Percentiles rank a stretch among this genome's conserved stretches.
These are phyloP conservation scores for Cryphonectria nitschkei DNA, from an alignment of 2,329 filamentous ascomycete genomes.

Conservation along the genomic window DNA sequence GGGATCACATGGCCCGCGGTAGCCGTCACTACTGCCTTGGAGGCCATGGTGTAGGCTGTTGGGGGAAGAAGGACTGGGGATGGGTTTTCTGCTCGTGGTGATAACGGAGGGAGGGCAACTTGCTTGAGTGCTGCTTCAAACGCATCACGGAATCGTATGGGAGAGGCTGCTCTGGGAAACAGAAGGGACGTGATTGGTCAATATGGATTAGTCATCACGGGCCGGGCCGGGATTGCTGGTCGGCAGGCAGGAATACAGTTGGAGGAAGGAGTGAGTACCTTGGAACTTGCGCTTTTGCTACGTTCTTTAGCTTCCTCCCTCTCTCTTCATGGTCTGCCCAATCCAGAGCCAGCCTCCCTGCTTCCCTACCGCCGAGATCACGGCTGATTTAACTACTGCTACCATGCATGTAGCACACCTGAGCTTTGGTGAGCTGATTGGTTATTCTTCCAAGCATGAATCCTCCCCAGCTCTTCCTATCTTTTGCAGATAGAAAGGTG, in stretches of 20 bases:
- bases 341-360: not conserved
- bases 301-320: not conserved
- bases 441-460: not conserved
- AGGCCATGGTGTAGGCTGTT: slow-evolving; percentile 57
- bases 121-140: slow-evolving; percentile 19
- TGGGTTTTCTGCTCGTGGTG: slow-evolving; percentile 20
- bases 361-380: not conserved
- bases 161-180: slow-evolving; percentile 14
- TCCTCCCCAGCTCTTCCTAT: not conserved
- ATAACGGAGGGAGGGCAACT: slow-evolving; percentile 22
- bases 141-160: slow-evolving; percentile 17
- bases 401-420: not conserved
- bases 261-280: not conserved
- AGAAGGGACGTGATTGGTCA: slow-evolving; percentile 22
- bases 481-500: not conserved
- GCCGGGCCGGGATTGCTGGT: slow-evolving; percentile 1
- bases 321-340: not conserved
- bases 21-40: slow-evolving; percentile 62
- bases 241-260: not conserved
- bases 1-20: slow-evolving; percentile 57
- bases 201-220: slow-evolving; percentile 2
- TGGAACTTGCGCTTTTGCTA: not conserved
- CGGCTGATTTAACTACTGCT: not conserved
- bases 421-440: not conserved
- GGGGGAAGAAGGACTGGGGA: not conserved